Evolutionary conservation across 1,284 basidiomycete species (phyloP), one percentile per base, ranked within the genome.

Genomic region (Jaminaea rosea): DNA sequence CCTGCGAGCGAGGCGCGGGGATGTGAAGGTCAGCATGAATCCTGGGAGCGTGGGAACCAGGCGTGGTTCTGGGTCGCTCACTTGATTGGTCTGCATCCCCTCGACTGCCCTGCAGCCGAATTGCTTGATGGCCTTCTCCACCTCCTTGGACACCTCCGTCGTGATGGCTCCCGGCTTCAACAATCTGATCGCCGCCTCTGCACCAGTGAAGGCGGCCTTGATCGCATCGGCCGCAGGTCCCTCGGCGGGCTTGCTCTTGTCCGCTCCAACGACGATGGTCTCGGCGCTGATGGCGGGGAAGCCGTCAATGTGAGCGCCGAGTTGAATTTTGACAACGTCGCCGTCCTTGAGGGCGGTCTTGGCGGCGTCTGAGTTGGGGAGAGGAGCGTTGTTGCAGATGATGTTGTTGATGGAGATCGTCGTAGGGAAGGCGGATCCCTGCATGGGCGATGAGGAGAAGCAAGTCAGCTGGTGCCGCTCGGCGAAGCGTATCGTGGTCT

Each of bases 291-390:
- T 82, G 51, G 87, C 81, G 21, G 89, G 87, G 73, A 85, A 90
- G 19, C 76, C 93, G 76, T 98, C 93, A 76, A 98, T 92, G 75
- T 97, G 93, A 29, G 92, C 88, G 54, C 93, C 93, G 59, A 96
- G 79, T 77, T 93, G 88, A 60, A 98, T 79, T 79, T 97, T 97
- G 69, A 97, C 93, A 51, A 97, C 84, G 74, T 98, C 93, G 61
- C 84, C 84, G 65, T 89, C 87, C 52, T 84, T 84, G 62, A 98
- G 81, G 27, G 76, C 78, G 23, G 51, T 42, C 32, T 52, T 48
- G 54, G 65, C 59, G 50, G 85, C 88, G 53, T 77, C 75, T 72
- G 81, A 79, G 19, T 78, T 78, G 13, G 77, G 76, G n/a, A 81
- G 71, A 24, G 80, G 80, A 17, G 79, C 78, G 70, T 78, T 80